Conservation (phyloP, 805 yeast genomes). For the Yueomyces sp. region DNA sequence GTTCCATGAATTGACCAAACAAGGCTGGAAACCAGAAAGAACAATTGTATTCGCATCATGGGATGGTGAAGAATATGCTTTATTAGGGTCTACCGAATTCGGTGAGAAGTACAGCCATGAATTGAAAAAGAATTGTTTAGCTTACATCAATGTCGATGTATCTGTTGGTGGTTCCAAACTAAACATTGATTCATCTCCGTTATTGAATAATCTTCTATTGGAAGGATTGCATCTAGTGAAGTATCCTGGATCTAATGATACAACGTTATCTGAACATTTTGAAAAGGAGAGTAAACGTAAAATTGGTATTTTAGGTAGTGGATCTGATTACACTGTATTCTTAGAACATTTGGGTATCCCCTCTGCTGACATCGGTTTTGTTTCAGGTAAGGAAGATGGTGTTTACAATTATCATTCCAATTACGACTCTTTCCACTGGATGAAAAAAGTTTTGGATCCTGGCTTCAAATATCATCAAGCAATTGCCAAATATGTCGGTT, state of each 20-base stretch:
- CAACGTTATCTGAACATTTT: slow-evolving; percentile 26
- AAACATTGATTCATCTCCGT: slow-evolving; percentile 40
- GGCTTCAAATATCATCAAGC: slow-evolving; percentile 46
- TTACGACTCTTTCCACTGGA: slow-evolving; percentile 63
- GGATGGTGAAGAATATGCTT: slow-evolving; percentile 69
- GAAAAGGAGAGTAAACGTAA: slow-evolving; percentile 7
- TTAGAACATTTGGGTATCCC: slow-evolving; percentile 48
- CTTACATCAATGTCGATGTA: slow-evolving; percentile 58
- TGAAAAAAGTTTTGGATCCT: slow-evolving; percentile 49
- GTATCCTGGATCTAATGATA: slow-evolving; percentile 27
- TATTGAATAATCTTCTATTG: slow-evolving; percentile 35
- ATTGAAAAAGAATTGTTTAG: slow-evolving; percentile 40
- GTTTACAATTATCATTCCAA: slow-evolving; percentile 68
- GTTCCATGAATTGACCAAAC: slow-evolving; percentile 48
- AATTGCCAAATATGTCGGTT: slow-evolving; percentile 39
- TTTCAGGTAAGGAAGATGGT: slow-evolving; percentile 31
- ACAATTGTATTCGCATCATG: slow-evolving; percentile 71
- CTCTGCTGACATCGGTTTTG: slow-evolving; percentile 48
- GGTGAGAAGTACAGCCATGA: slow-evolving; percentile 47
- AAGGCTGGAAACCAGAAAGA: slow-evolving; percentile 75
- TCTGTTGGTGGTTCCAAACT: slow-evolving; percentile 46
- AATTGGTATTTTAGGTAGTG: slow-evolving; percentile 47
- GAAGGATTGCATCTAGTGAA: slow-evolving; percentile 31
- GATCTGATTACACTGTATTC: slow-evolving; percentile 56
- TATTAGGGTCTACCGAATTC: slow-evolving; percentile 74